phyloP scores from a whole-genome alignment of 2,329 filamentous ascomycete species.

The Graphilbum fragrans region DNA sequence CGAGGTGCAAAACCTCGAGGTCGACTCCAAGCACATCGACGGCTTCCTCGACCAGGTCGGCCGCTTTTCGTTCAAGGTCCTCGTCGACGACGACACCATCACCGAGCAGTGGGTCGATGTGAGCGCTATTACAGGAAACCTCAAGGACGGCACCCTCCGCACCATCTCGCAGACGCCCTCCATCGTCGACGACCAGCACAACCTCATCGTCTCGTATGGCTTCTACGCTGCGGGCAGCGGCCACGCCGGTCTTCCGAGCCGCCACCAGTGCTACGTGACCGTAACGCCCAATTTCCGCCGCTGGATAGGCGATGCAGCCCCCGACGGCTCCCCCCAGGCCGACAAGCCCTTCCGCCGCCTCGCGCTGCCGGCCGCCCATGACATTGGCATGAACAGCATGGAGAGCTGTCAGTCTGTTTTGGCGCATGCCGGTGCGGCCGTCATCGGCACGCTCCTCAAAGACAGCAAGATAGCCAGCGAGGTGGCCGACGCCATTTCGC shows the following conservation, averaged over 20 bases:
- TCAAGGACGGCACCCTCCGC: slow-evolving; percentile 27
- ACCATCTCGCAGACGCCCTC: slow-evolving; percentile 19
- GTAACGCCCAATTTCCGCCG: slow-evolving; percentile 26
- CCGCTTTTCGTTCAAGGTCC: slow-evolving; percentile 28
- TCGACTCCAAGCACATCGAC: slow-evolving; percentile 28
- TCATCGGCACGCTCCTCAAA: slow-evolving; percentile 15
- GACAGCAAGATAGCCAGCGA: slow-evolving; percentile 13
- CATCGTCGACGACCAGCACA: slow-evolving; percentile 17
- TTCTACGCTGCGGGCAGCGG: slow-evolving; percentile 36
- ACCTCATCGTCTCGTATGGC: slow-evolving; percentile 30
- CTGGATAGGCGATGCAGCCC: slow-evolving; percentile 31
- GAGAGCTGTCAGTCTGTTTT: slow-evolving; percentile 25
- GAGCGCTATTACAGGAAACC: slow-evolving; percentile 30
- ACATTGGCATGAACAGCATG: slow-evolving; percentile 41
- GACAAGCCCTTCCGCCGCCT: slow-evolving; percentile 27
- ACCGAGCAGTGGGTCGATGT: slow-evolving; percentile 30
- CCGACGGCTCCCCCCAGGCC: slow-evolving; percentile 23
- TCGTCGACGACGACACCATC: slow-evolving; percentile 21
- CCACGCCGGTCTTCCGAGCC: slow-evolving; percentile 25
- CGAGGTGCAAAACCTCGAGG: slow-evolving; percentile 27
- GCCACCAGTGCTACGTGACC: slow-evolving; percentile 32
- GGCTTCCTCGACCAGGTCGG: slow-evolving; percentile 29
- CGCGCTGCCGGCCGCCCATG: slow-evolving; percentile 32
- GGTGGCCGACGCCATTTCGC: slow-evolving; percentile 16
- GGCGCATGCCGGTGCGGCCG: slow-evolving; percentile 19